Evolutionary conservation across 2,329 filamentous ascomycete genomes (phyloP).

Genomic region (Elsinoe australis): DNA sequence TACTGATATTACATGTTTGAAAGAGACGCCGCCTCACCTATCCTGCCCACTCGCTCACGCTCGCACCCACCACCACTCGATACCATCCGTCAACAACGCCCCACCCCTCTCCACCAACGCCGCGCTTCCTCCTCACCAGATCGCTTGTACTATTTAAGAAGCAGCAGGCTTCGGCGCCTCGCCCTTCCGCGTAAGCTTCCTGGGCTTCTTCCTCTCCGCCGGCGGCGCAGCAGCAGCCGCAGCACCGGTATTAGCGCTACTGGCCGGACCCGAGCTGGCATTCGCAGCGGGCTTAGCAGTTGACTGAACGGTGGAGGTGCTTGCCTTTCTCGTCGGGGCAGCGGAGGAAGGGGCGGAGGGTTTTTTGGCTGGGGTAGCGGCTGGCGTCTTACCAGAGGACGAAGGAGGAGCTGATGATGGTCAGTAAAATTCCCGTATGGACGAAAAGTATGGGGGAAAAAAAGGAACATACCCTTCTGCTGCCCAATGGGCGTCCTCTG

Average conservation of each 20-base stretch:
- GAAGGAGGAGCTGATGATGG: background rate
- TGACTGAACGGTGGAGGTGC: slow-evolving; percentile 9
- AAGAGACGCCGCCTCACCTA: too few relatives aligned
- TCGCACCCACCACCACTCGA: too few relatives aligned
- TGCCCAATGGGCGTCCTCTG: background rate
- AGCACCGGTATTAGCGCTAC: background rate
- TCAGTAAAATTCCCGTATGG: background rate
- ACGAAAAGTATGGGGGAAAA: background rate
- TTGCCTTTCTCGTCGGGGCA: background rate
- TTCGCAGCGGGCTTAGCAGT: slow-evolving; percentile 15
- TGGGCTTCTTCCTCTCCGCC: slow-evolving; percentile 17
- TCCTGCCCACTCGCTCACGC: too few relatives aligned
- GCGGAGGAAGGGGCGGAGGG: background rate
- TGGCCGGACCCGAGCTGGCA: background rate
- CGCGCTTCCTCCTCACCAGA: too few relatives aligned
- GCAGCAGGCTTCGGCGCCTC: too few relatives aligned
- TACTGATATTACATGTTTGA: too few relatives aligned
- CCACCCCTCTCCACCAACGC: too few relatives aligned
- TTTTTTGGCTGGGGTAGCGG: background rate
- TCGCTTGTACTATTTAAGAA: too few relatives aligned
- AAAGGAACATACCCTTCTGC: slow-evolving; percentile 7
- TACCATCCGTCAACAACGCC: too few relatives aligned
- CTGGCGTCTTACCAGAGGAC: background rate
- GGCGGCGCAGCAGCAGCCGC: background rate
- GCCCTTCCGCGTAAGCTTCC: slow-evolving; percentile 12